Percentiles rank a stretch among this genome's conserved stretches.
Evolutionary conservation across 495 filamentous ascomycete genomes (phyloP).

Genomic region (Daldinia decipiens): DNA sequence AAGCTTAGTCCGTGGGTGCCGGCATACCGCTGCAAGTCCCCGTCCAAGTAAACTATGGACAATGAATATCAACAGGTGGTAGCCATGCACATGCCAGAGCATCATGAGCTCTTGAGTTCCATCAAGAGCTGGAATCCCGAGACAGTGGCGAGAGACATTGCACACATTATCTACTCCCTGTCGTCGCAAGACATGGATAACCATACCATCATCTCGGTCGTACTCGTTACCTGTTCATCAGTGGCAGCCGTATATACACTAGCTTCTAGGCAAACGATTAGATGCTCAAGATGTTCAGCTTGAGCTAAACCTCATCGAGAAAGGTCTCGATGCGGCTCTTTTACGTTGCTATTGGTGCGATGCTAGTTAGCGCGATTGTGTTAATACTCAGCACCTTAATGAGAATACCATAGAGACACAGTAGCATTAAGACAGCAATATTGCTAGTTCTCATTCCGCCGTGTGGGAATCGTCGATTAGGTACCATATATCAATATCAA

Average conservation of each 20-base stretch:
- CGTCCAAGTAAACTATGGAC: slow-evolving; percentile 16
- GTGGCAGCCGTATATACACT: not conserved
- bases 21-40: slow-evolving; percentile 33
- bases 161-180: slow-evolving; percentile 30
- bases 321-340: slow-evolving; percentile 36
- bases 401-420: not conserved
- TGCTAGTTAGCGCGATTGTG: slow-evolving; percentile 1
- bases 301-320: slow-evolving; percentile 30
- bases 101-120: slow-evolving; percentile 1
- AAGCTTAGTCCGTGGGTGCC: slow-evolving; percentile 38
- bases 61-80: slow-evolving; percentile 4
- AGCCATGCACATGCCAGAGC: slow-evolving; percentile 39
- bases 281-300: slow-evolving; percentile 12
- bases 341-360: not conserved
- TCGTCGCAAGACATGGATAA: slow-evolving; percentile 31
- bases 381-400: not conserved
- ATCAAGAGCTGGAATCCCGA: slow-evolving; percentile 30
- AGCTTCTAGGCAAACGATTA: not conserved
- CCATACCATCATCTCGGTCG: slow-evolving; percentile 28
- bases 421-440: not conserved
- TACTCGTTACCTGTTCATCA: slow-evolving; percentile 22
- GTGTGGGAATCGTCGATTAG: not conserved
- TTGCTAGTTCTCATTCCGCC: not conserved
- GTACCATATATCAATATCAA: slow-evolving; percentile 19
- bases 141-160: slow-evolving; percentile 45